Percentiles rank a stretch among this genome's conserved stretches.
Evolutionary conservation across 768 basidiomycete species (phyloP).

Genomic region (Phylloporus rhodoxanthus): DNA sequence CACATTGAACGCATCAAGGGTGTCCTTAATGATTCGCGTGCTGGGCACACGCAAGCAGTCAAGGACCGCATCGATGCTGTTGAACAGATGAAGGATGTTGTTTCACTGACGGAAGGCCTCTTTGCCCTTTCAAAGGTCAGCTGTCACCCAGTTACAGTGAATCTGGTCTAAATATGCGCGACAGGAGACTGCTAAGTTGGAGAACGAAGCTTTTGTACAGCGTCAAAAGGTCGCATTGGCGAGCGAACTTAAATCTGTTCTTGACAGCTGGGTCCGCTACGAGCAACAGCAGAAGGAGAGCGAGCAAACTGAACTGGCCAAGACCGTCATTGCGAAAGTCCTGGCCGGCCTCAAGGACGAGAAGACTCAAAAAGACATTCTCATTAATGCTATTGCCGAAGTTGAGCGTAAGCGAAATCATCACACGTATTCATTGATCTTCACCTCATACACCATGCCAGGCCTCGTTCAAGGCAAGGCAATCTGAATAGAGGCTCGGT

Average conservation of each 20-base stretch:
- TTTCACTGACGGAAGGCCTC: constrained; percentile 81
- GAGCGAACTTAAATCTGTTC: constrained; percentile 84
- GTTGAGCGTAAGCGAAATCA: constrained; percentile 77
- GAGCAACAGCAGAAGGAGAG: constrained; percentile 96
- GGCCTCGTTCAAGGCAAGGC: constrained; percentile 90
- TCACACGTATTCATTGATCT: not conserved
- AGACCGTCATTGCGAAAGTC: constrained; percentile 84
- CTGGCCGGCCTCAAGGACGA: constrained; percentile 77
- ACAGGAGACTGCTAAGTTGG: constrained; percentile 88
- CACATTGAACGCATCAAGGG: constrained; percentile 80
- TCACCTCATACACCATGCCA: constrained; percentile 27
- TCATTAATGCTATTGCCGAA: constrained; percentile 73
- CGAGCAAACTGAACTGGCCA: constrained; percentile 89
- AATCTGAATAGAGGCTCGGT: constrained; percentile 49
- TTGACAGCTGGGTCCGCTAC: constrained; percentile 97
- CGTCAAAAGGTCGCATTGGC: constrained; percentile 84
- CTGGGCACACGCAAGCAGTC: constrained; percentile 90
- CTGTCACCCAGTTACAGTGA: too few species aligned
- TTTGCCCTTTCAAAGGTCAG: constrained; percentile 88
- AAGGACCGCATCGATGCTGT: constrained; percentile 90
- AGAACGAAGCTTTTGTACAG: constrained; percentile 84
- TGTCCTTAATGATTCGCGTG: constrained; percentile 74
- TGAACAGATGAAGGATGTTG: constrained; percentile 93
- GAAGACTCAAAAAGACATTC: constrained; percentile 82
- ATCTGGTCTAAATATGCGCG: not conserved